Evolutionary conservation across 495 filamentous ascomycete genomes (phyloP).

Genomic region (Aspergillus kassunensis): DNA sequence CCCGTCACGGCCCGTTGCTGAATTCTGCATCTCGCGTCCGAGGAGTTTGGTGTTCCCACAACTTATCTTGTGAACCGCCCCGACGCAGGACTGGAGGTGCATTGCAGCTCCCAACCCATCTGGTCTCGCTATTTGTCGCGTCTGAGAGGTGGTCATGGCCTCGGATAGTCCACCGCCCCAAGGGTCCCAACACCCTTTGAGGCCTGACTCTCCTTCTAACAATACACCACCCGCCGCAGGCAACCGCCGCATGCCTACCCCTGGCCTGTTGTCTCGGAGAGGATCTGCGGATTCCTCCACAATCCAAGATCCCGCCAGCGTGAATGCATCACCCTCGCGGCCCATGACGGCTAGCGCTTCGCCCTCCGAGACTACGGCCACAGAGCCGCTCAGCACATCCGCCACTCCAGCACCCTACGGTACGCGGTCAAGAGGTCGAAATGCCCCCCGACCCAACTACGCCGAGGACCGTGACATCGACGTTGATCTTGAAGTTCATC

Average conservation of each 20-base stretch:
- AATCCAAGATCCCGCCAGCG: slow-evolving; percentile 19
- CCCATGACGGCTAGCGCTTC: slow-evolving; percentile 52
- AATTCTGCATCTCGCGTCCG: slow-evolving; percentile 21
- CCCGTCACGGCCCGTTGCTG: slow-evolving; percentile 27
- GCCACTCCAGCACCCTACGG: slow-evolving; percentile 73
- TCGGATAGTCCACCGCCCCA: slow-evolving; percentile 25
- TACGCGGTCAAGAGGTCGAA: slow-evolving; percentile 89
- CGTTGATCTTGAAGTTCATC: slow-evolving; percentile 63
- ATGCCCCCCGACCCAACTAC: slow-evolving; percentile 84
- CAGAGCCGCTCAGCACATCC: slow-evolving; percentile 38
- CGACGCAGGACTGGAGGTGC: slow-evolving; percentile 10
- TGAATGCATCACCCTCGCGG: slow-evolving; percentile 39
- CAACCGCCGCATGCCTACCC: slow-evolving; percentile 24
- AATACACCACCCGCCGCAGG: slow-evolving; percentile 11
- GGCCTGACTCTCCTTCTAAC: slow-evolving; percentile 21
- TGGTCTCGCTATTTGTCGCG: slow-evolving; percentile 13
- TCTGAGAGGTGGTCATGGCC: slow-evolving; percentile 26
- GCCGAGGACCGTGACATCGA: slow-evolving; percentile 94
- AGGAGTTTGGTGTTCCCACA: slow-evolving; percentile 21
- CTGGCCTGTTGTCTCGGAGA: slow-evolving; percentile 22
- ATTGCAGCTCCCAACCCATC: slow-evolving; percentile 8
- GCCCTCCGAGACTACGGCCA: slow-evolving; percentile 35
- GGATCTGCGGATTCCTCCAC: slow-evolving; percentile 23
- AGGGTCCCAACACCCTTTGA: slow-evolving; percentile 23
- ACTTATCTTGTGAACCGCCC: slow-evolving; percentile 12